Evolutionary conservation across 2,329 filamentous ascomycete species (phyloP).

Genomic region (Fusarium albosuccineum): DNA sequence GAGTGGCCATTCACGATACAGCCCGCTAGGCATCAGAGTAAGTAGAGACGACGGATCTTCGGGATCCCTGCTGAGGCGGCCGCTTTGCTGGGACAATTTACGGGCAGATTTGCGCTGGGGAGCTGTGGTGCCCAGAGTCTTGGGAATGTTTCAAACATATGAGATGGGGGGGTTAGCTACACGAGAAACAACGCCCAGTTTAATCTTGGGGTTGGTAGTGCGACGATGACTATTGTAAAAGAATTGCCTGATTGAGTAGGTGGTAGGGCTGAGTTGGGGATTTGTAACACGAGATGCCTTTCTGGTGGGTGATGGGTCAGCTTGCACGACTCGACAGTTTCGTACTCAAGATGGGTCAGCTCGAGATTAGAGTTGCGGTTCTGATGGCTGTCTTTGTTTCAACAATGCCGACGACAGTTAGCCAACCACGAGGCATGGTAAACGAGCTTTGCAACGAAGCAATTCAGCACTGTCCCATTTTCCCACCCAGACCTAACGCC

Average conservation of each 20-base stretch:
- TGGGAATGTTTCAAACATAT: slow-evolving; percentile 30
- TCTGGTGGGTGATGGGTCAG: background rate
- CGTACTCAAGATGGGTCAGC: background rate
- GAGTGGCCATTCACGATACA: slow-evolving; percentile 16
- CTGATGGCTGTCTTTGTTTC: no score
- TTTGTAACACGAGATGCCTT: slow-evolving; percentile 17
- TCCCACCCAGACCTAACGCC: slow-evolving; percentile 34
- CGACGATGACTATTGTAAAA: background rate
- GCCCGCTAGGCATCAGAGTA: background rate
- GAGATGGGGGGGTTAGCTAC: slow-evolving; percentile 4
- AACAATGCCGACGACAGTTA: no score
- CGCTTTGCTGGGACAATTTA: slow-evolving; percentile 21
- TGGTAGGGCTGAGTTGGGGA: slow-evolving; percentile 16
- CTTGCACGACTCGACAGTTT: background rate
- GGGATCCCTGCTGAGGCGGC: slow-evolving; percentile 28
- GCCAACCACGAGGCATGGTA: no score
- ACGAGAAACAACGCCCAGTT: background rate
- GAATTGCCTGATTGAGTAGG: background rate
- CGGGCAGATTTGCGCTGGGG: background rate
- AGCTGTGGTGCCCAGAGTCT: slow-evolving; percentile 3
- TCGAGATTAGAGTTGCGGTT: background rate
- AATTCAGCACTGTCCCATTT: slow-evolving; percentile 1
- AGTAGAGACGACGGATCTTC: slow-evolving; percentile 26
- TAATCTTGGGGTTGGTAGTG: no score
- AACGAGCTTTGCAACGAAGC: no score